Base-by-base conservation (phyloP, 1,139 yeast species). In the Hanseniaspora gamundiae region DNA sequence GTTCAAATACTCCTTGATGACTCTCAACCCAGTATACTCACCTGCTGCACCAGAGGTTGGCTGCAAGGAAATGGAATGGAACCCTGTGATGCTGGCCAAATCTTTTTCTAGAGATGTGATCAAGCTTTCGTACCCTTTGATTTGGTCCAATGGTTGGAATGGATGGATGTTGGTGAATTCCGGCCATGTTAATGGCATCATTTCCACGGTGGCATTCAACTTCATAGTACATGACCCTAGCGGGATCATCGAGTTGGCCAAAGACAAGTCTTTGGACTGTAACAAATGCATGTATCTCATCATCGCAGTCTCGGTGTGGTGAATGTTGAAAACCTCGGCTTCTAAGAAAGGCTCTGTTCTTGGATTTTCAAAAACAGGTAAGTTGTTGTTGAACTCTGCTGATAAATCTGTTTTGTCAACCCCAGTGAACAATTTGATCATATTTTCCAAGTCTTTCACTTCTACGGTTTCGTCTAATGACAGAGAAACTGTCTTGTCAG, bases 21-120 rank as follows among this genome's bases (percentile, higher is more conserved):
- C 86, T 47, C 94, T 76, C 51, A 91, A 72, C 33, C 98, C 98
- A 24, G 97, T 78, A 66, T 83, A 91, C 66, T 91, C 98, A 63
- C 98, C 98, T 65, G 88, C 95, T 38, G 98, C 98, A 53, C 98
- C 98, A 40, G 96, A 85, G 64, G 91, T 91, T 51, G 98, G 98
- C 79, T 87, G 94, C 48, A 85, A 69, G 6, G 96, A 84, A 21
- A 94, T 82, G 39, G 87, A 93, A 51, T 80, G 85, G 57, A 91
- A 86, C 0, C 97, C 97, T n/a, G 98, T 91, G 51, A 91, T 88
- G 52, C 83, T 87, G 48, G 91, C 86, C 53, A 91, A 70, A 62
- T 91, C 97, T 45, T 71, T 69, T 62, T 85, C 95, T 41, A 91
- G 74, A 59, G 85, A 94, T 38, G 65, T 63, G 43, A 87, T 74